These are phyloP conservation scores for Penicillium sp. DNA, from an alignment of 2,329 filamentous ascomycete species.

Conservation along the genomic window DNA sequence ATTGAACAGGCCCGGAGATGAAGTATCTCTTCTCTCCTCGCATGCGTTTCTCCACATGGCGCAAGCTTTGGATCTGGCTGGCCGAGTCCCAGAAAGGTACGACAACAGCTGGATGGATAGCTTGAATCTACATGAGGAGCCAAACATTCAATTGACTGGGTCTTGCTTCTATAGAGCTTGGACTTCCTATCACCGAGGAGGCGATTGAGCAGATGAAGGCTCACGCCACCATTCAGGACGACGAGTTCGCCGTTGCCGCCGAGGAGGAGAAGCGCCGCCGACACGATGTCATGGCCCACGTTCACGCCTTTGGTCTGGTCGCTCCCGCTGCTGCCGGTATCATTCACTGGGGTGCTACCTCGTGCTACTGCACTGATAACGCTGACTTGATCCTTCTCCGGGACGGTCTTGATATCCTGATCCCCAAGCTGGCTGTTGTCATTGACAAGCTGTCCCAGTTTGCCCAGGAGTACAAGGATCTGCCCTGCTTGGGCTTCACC, in stretches of 20 bases:
- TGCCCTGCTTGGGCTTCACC: constrained; percentile 75
- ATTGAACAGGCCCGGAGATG: constrained; percentile 61
- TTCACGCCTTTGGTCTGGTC: constrained; percentile 71
- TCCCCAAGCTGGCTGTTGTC: constrained; percentile 75
- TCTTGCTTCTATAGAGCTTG: constrained; percentile 58
- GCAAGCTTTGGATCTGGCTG: constrained; percentile 80
- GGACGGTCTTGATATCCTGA: constrained; percentile 72
- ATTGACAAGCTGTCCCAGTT: constrained; percentile 73
- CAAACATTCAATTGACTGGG: constrained; percentile 25
- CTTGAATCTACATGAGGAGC: not conserved
- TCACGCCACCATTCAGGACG: constrained; percentile 72
- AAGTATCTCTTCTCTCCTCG: constrained; percentile 76
- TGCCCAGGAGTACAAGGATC: constrained; percentile 69
- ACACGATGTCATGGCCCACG: constrained; percentile 67
- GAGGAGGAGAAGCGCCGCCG: constrained; percentile 74
- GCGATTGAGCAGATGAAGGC: constrained; percentile 75
- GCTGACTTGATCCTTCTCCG: constrained; percentile 75
- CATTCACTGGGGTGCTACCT: constrained; percentile 73
- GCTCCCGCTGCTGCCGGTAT: constrained; percentile 78
- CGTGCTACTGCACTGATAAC: constrained; percentile 65
- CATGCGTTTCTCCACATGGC: constrained; percentile 74
- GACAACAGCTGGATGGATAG: constrained; percentile 9
- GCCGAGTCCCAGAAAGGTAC: constrained; percentile 71
- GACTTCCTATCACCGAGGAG: constrained; percentile 69
- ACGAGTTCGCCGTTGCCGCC: constrained; percentile 72